phyloP scores from a whole-genome alignment of 2,329 filamentous ascomycete genomes.

The Venturia pyrina region DNA sequence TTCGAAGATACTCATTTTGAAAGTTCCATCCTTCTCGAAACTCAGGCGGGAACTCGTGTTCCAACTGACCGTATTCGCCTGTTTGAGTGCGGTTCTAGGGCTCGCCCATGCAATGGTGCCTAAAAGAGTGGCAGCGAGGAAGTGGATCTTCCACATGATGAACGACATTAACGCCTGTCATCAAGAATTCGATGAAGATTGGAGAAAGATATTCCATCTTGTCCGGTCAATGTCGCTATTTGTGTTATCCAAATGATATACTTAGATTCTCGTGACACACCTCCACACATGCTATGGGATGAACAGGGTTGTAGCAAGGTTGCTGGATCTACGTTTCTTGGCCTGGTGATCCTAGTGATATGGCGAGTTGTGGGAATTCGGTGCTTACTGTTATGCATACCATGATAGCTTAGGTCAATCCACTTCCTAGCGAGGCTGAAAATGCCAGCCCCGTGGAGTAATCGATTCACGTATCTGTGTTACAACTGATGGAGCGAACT shows the following conservation, averaged over 20 bases:
- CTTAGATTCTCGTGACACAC: no score
- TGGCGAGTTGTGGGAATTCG: background rate
- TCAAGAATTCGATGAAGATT: background rate
- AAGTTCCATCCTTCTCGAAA: conserved; percentile 26
- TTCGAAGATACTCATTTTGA: conserved; percentile 50
- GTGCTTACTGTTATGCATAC: background rate
- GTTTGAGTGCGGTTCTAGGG: background rate
- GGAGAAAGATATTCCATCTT: background rate
- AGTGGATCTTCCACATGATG: background rate
- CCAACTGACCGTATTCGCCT: background rate
- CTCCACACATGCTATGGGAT: no score
- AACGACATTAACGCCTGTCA: background rate
- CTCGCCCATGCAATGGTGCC: background rate
- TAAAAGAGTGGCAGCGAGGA: background rate
- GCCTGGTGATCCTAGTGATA: no score
- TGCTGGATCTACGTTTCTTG: no score
- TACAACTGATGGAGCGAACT: background rate
- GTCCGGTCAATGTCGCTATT: background rate
- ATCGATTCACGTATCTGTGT: background rate
- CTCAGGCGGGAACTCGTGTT: conserved; percentile 14
- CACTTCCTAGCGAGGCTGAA: background rate
- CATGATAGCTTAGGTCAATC: no score
- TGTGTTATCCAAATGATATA: no score
- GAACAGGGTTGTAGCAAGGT: no score
- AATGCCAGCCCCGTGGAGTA: background rate